phyloP scores from a whole-genome alignment of 371 early-diverging fungal species.

The Actinomortierella wolfii region DNA sequence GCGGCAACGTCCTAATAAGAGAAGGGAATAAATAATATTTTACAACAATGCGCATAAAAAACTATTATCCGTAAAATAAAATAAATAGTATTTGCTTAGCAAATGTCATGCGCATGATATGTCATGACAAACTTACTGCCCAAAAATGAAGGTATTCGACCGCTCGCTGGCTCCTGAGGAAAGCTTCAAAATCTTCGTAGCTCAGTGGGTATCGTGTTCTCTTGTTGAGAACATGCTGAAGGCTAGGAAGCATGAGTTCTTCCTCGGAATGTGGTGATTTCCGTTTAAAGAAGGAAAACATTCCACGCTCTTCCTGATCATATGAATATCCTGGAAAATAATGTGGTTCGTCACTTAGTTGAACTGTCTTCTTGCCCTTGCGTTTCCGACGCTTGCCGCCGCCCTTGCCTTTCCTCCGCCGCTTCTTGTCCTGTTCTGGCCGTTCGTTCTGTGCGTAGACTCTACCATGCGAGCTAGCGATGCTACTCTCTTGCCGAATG shows the following conservation, averaged over 20 bases:
- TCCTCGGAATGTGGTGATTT: conserved; percentile 14
- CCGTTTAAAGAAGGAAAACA: not conserved
- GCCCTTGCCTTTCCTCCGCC: not conserved
- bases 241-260: conserved; percentile 13
- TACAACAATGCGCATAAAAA: not conserved
- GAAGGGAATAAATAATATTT: not conserved
- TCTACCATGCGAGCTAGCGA: conserved; percentile 4
- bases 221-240: conserved; percentile 21
- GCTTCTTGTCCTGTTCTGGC: no score
- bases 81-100: no score
- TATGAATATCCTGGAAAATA: not conserved
- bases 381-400: not conserved
- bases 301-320: not conserved
- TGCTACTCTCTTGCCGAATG: conserved; percentile 36
- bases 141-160: conserved; percentile 45
- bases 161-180: conserved; percentile 26
- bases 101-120: no score
- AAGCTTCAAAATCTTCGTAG: conserved; percentile 44
- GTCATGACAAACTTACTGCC: conserved; percentile 17
- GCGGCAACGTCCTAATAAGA: conserved; percentile 32
- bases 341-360: not conserved
- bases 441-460: conserved; percentile 5
- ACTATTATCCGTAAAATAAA: not conserved
- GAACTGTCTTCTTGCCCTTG: conserved; percentile 3
- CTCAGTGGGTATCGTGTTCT: conserved; percentile 16